Conservation (phyloP, 345 rosid species). For the Populus nigra region DNA sequence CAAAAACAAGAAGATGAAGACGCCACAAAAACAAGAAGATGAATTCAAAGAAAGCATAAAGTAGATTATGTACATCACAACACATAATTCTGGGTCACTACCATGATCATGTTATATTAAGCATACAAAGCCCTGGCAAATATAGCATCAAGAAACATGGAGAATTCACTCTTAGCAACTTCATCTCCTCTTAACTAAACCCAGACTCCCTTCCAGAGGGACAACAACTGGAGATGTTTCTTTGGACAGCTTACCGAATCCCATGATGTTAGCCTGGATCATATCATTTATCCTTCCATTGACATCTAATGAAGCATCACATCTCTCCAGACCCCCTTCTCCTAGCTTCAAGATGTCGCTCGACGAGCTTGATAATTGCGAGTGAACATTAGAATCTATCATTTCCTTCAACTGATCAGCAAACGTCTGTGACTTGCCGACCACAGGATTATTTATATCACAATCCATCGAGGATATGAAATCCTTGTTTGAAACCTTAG, state of each 20-base stretch:
- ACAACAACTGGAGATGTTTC: constrained; percentile 10
- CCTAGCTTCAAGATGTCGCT: constrained; percentile 5
- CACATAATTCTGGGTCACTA: neutral
- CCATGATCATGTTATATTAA: too few relatives aligned
- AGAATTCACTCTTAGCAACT: neutral
- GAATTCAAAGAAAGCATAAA: neutral
- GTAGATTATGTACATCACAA: neutral
- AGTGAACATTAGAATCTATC: constrained; percentile 22
- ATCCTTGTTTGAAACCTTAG: constrained; percentile 10
- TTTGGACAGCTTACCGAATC: constrained; percentile 17
- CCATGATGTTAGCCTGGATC: constrained; percentile 36
- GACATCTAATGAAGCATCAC: neutral
- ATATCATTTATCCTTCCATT: constrained; percentile 27
- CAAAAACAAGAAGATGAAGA: neutral
- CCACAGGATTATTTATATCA: constrained; percentile 21
- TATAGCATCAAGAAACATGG: neutral
- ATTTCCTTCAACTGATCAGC: constrained; percentile 38
- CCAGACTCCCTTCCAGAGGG: neutral
- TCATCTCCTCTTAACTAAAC: constrained; percentile 44
- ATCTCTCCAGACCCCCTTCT: constrained; percentile 1
- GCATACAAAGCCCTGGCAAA: neutral
- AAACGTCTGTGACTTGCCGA: constrained; percentile 6
- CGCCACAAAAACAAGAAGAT: neutral
- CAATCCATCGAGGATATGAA: constrained; percentile 35
- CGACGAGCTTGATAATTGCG: constrained; percentile 4